A percentile compares a stretch with the other conserved stretches of the same genome.
phyloP scores from a whole-genome alignment of 768 basidiomycete genomes.

The Mycena indigotica region DNA sequence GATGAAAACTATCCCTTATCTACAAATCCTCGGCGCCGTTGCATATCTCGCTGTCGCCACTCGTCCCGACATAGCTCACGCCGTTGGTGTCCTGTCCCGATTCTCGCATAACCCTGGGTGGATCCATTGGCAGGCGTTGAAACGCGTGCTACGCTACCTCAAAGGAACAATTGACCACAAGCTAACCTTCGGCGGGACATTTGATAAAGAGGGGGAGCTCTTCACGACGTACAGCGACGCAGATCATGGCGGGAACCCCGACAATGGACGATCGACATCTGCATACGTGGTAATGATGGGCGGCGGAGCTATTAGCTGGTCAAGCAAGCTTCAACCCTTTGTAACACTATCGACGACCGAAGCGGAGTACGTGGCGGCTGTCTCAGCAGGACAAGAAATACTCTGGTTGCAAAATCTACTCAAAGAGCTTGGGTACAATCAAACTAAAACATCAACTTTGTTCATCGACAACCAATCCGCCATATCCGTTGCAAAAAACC shows the following conservation, averaged over 20 bases:
- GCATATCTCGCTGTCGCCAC: slow-evolving; percentile 17
- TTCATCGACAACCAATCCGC: slow-evolving; percentile 32
- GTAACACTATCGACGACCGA: slow-evolving; percentile 40
- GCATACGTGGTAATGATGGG: slow-evolving; percentile 32
- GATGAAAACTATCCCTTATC: slow-evolving; percentile 22
- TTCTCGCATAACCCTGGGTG: slow-evolving; percentile 23
- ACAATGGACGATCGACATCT: slow-evolving; percentile 33
- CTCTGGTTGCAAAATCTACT: slow-evolving; percentile 33
- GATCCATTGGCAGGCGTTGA: slow-evolving; percentile 34
- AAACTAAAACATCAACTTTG: slow-evolving; percentile 12
- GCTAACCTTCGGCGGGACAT: slow-evolving; percentile 19
- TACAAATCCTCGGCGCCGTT: slow-evolving; percentile 18
- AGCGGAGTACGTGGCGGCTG: slow-evolving; percentile 39
- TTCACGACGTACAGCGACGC: slow-evolving; percentile 27
- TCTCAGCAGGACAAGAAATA: slow-evolving; percentile 31
- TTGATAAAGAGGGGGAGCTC: neutral
- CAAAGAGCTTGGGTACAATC: slow-evolving; percentile 24
- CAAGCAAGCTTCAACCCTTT: neutral
- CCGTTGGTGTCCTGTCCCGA: slow-evolving; percentile 7
- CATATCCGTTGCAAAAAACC: slow-evolving; percentile 32
- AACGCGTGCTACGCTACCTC: slow-evolving; percentile 33
- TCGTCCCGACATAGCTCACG: neutral
- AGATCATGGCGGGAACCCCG: slow-evolving; percentile 31
- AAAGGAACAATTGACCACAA: slow-evolving; percentile 27
- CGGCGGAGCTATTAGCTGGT: slow-evolving; percentile 16